Conservation (phyloP, 2,329 filamentous ascomycete genomes). For the Aaosphaeria pasadenensis region DNA sequence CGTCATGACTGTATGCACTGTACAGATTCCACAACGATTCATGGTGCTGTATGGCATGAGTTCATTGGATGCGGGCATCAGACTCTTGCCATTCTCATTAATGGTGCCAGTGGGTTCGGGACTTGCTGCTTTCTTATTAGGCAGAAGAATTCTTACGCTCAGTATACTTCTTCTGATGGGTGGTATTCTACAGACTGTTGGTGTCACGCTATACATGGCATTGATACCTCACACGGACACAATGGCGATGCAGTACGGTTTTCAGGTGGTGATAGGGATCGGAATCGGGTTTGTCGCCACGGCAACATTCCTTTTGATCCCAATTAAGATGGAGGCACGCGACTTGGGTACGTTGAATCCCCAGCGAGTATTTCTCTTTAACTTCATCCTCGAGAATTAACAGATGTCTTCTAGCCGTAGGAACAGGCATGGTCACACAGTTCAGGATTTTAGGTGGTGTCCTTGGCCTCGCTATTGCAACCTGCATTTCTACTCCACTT, state of each 20-base stretch:
- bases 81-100: constrained; percentile 10
- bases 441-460: constrained; percentile 8
- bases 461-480: constrained; percentile 6
- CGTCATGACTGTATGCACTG: constrained; percentile 6
- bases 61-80: constrained; percentile 6
- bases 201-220: no score
- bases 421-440: constrained; percentile 3
- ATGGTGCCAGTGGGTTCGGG: constrained; percentile 8
- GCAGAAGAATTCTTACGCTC: constrained; percentile 3
- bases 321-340: constrained; percentile 7
- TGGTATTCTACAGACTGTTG: constrained; percentile 6
- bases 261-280: constrained; percentile 8
- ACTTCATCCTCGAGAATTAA: neutral
- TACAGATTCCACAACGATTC: constrained; percentile 16
- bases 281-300: constrained; percentile 8
- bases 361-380: neutral
- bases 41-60: constrained; percentile 8
- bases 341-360: constrained; percentile 8
- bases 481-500: constrained; percentile 1
- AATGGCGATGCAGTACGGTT: no score
- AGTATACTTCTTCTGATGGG: constrained; percentile 7
- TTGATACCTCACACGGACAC: no score
- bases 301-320: constrained; percentile 7
- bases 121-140: constrained; percentile 6
- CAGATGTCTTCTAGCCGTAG: constrained; percentile 5